Evolutionary conservation across 208 protist species (phyloP), one percentile per base, ranked within the genome.

Genomic region (Phytomonas sp.): DNA sequence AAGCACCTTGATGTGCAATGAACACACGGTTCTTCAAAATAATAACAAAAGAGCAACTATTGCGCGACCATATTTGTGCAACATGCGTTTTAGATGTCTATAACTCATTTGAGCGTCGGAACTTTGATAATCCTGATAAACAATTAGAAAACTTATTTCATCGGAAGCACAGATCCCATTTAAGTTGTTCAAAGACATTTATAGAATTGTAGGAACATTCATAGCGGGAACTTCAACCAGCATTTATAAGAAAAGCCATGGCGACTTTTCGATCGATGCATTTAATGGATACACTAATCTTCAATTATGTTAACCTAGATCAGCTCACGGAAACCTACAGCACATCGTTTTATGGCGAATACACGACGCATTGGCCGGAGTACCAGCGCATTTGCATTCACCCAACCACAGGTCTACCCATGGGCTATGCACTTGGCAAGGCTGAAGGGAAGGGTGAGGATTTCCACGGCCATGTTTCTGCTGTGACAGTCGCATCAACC

Each of bases 401-500:
- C 73, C 81, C 95, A 11, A 88, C 87, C 5, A 95, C 85, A 20
- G 92, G 95, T 13, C 80, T 92, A 40, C 68, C 83, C 28, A 99
- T 99, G 97, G 97, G 92, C 2, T 99, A 99, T 83, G 94, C 97
- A 29, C 83, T 99, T 53, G 98, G 98, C 15, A 99, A 99, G 81
- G 97, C 88, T 32, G 98, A 99, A 74, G 98, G 96, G 8, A 62
- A 85, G 29, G 96, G 86, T 8, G 85, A 98, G 62, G 81, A 98
- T 60, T 98, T 93, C 81, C 98, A 99, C 80, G 98, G 98, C 1
- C 99, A 99, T 78, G 97, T 99, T 15, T 99, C 98, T 9, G 98
- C 98, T 8, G 84, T 99, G 0, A 99, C 98, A 0, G 98, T 99
- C 6, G 94, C 97, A 40, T 97, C 98, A 28, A 97, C 98, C 67